phyloP scores from a whole-genome alignment of 768 basidiomycete species.

The Kwoniella sp. region DNA sequence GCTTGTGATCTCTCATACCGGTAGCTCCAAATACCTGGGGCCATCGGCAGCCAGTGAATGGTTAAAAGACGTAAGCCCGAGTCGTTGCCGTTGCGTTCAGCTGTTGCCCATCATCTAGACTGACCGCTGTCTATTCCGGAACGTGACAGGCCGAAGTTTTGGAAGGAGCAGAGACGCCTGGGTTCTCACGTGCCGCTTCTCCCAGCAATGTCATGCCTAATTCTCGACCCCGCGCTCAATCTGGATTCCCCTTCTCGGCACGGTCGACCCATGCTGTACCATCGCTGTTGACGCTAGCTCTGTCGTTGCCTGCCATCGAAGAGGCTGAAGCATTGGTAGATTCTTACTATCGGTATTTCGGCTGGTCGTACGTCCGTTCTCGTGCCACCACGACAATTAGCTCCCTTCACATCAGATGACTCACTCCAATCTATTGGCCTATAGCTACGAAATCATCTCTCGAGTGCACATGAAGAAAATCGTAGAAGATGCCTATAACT shows the following conservation, averaged over 20 bases:
- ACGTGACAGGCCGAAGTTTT: conserved; percentile 16
- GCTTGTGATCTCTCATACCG: conserved; percentile 23
- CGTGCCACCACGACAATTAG: too few relatives aligned
- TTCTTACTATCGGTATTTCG: conserved; percentile 29
- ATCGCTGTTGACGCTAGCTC: neutral
- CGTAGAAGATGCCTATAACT: neutral
- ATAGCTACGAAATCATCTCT: conserved; percentile 28
- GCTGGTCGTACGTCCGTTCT: conserved; percentile 28
- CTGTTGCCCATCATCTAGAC: too few relatives aligned
- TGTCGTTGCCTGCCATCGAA: conserved; percentile 16
- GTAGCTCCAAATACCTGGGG: conserved; percentile 30
- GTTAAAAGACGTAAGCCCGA: conserved; percentile 30
- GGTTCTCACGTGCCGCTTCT: conserved; percentile 5
- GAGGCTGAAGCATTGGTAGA: conserved; percentile 24
- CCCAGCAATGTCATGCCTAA: neutral
- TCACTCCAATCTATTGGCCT: too few relatives aligned
- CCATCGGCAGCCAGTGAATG: conserved; percentile 36
- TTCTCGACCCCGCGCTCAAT: neutral
- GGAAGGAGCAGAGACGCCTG: conserved; percentile 9
- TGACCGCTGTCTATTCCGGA: too few relatives aligned
- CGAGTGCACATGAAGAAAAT: conserved; percentile 1
- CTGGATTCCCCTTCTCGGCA: conserved; percentile 13
- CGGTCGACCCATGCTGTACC: neutral
- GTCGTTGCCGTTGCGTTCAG: neutral
- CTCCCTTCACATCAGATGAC: neutral